Conservation (phyloP, 371 early-diverging fungal species). For the Thermomucor indicae-seudaticae region DNA sequence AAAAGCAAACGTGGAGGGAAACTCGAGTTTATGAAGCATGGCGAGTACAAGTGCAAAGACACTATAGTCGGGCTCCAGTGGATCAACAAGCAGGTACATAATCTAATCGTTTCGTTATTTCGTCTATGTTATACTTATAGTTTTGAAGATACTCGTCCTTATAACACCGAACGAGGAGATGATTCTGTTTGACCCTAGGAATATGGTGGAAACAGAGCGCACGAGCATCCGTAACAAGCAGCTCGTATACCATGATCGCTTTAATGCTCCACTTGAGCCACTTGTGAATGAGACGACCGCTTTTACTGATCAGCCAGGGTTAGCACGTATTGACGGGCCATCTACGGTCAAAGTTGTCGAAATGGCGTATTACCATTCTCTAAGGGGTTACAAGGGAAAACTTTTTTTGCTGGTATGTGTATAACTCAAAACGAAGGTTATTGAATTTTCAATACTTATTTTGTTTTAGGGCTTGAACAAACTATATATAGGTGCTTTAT, state of each 20-base stretch:
- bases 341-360: constrained; percentile 41
- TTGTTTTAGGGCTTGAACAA: constrained; percentile 56
- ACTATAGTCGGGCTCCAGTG: constrained; percentile 74
- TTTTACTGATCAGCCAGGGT: constrained; percentile 4
- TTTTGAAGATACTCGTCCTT: constrained; percentile 53
- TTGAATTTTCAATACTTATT: not conserved
- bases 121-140: not conserved
- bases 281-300: constrained; percentile 10
- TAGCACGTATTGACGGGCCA: not conserved
- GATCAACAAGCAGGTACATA: constrained; percentile 72
- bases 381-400: constrained; percentile 59
- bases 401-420: constrained; percentile 18
- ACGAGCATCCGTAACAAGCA: constrained; percentile 52
- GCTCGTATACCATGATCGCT: constrained; percentile 67
- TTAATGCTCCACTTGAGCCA: constrained; percentile 38
- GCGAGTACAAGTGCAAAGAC: constrained; percentile 59
- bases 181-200: constrained; percentile 64
- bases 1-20: constrained; percentile 25
- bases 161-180: constrained; percentile 67
- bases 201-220: constrained; percentile 60
- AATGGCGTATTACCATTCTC: constrained; percentile 69
- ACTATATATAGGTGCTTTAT: constrained; percentile 59
- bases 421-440: not conserved
- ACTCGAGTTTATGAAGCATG: constrained; percentile 53
- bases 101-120: not conserved